Evolutionary conservation across 106 monocot species (phyloP), one percentile per base, ranked within the genome.

Genomic region (Dendrobium catenatum): DNA sequence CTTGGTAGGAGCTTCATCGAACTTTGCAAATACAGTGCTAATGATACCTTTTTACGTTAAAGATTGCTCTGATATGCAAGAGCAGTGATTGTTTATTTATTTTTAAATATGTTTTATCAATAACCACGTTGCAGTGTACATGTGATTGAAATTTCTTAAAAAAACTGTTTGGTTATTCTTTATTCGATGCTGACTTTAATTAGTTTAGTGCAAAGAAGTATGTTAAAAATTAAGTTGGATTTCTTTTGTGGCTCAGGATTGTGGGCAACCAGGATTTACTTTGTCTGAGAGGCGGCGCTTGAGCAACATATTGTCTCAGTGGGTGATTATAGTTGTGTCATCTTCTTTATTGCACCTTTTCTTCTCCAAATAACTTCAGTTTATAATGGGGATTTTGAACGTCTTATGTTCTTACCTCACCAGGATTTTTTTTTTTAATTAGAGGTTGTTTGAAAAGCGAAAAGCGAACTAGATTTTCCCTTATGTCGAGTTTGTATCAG

Each of bases 261-360:
- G 90, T 85, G 93, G 90, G 79, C 93, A 93, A 68, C 93, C 93
- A 78, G 93, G 93, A 82, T 93, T 93, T 88, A 93, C 93, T 47
- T 55, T 88, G 68, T 81, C 93, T 70, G 90, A 93, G 88, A 90
- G 93, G 67, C 64, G n/a, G 49, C 93, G 93, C 41, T 93, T 93
- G 27, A 55, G 74, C 56, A 93, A 82, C 83, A 90, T 93, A 82
- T 80, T 93, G 55, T 83, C 77, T 55, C 90, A 87, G 93, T 93
- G 82, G 51, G 92, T 93, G 82, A 81, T 80, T 77, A 47, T 76
- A 29, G 41, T 55, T 55, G 48, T 72, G 56, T 80, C 55, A 16
- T 83, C 51, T 76, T 42, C 10, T 58, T 73, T 33, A 49, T 79
- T 84, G 13, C 72, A 41, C 51, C 24, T 15, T 51, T 51, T 51